Conservation (phyloP, 1,139 yeast species). For the Scheffersomyces stambukii region DNA sequence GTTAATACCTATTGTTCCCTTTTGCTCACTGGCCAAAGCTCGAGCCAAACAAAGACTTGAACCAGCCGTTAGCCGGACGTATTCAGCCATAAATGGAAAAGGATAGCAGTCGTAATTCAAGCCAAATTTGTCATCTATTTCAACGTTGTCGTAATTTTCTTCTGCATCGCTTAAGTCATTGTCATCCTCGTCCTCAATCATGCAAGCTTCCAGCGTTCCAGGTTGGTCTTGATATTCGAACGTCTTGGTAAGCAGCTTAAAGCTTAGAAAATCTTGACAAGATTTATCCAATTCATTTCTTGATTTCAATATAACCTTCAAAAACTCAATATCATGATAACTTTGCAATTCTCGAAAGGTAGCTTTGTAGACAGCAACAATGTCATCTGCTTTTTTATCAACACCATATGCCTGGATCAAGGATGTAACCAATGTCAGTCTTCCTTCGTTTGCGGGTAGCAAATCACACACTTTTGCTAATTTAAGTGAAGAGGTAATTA, state of each 20-base stretch:
- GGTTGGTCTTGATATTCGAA: no score
- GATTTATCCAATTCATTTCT: slow-evolving; percentile 16
- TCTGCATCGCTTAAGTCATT: slow-evolving; percentile 4
- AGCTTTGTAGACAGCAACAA: slow-evolving; percentile 22
- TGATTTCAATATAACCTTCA: slow-evolving; percentile 25
- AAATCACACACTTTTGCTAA: slow-evolving; percentile 31
- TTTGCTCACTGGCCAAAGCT: slow-evolving; percentile 1
- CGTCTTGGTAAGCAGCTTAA: no score
- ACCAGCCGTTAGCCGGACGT: slow-evolving; percentile 51
- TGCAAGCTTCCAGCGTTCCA: no score
- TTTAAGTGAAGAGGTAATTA: slow-evolving; percentile 17
- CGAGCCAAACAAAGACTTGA: slow-evolving; percentile 51
- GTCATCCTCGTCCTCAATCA: background rate
- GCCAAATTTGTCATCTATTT: slow-evolving; percentile 8
- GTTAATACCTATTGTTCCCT: slow-evolving; percentile 47
- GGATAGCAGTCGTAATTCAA: slow-evolving; percentile 61
- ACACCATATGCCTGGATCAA: slow-evolving; percentile 42
- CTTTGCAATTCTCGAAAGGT: slow-evolving; percentile 20
- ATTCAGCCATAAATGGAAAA: slow-evolving; percentile 51
- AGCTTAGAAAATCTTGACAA: no score
- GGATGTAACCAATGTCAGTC: slow-evolving; percentile 44
- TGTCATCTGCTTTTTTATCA: slow-evolving; percentile 14
- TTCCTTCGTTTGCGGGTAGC: slow-evolving; percentile 49
- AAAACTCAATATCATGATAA: slow-evolving; percentile 39
- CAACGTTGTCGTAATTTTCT: slow-evolving; percentile 5